These are phyloP conservation scores for Monilinia fructicola DNA, from an alignment of 2,329 filamentous ascomycete genomes.

Conservation along the genomic window DNA sequence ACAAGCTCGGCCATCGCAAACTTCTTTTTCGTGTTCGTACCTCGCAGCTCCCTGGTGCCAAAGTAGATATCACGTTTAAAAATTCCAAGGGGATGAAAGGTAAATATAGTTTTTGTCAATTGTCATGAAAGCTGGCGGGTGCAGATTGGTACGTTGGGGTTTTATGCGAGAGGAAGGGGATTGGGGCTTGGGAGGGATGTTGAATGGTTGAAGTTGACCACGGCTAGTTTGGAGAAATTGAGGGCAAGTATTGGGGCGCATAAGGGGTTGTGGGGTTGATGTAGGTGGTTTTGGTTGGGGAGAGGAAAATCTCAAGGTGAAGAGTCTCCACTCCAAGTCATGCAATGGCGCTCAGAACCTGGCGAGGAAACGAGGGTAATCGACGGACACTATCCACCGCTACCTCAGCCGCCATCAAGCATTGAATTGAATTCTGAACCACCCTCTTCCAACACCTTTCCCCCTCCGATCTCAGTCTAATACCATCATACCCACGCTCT, in stretches of 20 bases:
- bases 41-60: background rate
- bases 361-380: too few species aligned
- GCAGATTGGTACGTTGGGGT: conserved; percentile 16
- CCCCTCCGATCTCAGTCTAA: too few species aligned
- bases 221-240: conserved; percentile 14
- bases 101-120: conserved; percentile 23
- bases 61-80: conserved; percentile 20
- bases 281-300: background rate
- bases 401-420: too few species aligned
- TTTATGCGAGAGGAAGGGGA: conserved; percentile 1
- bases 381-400: too few species aligned
- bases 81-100: background rate
- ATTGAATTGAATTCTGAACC: too few species aligned
- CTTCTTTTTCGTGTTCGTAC: conserved; percentile 9
- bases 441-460: too few species aligned
- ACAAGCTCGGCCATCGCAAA: background rate
- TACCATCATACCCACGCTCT: too few species aligned
- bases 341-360: too few species aligned
- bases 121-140: background rate
- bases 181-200: background rate
- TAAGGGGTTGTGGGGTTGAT: background rate
- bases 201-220: conserved; percentile 7
- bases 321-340: too few species aligned
- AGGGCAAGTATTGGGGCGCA: background rate
- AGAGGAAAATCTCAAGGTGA: background rate